These are phyloP conservation scores for Zygoascus flipseniorum DNA, from an alignment of 805 yeast species.

Conservation along the genomic window DNA sequence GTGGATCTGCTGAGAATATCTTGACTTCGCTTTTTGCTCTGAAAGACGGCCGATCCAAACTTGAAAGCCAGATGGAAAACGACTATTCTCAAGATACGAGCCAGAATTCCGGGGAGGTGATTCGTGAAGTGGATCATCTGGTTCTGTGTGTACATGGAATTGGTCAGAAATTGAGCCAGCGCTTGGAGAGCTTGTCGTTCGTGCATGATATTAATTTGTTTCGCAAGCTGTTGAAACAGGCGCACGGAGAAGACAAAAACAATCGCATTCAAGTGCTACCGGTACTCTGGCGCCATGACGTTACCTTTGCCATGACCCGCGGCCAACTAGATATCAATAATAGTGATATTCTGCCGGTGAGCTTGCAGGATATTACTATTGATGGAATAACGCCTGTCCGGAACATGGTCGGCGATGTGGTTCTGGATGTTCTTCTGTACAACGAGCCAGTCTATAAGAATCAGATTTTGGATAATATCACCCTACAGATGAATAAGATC, in stretches of 20 bases:
- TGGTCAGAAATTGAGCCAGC: conserved; percentile 78
- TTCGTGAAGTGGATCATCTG: conserved; percentile 47
- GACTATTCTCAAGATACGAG: conserved; percentile 15
- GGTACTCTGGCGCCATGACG: conserved; percentile 78
- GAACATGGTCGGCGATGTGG: conserved; percentile 75
- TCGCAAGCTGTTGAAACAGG: conserved; percentile 17
- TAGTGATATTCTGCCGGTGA: conserved; percentile 11
- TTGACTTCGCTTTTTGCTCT: not conserved
- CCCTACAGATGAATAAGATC: conserved; percentile 52
- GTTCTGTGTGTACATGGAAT: conserved; percentile 91
- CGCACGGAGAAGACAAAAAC: conserved; percentile 3
- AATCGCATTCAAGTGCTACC: conserved; percentile 71
- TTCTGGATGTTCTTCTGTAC: conserved; percentile 68
- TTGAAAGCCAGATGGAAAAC: conserved; percentile 21
- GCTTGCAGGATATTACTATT: conserved; percentile 60
- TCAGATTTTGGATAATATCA: conserved; percentile 55
- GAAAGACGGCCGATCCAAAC: conserved; percentile 2
- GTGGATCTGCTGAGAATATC: not conserved
- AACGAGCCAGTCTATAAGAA: conserved; percentile 62
- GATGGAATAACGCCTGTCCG: conserved; percentile 66
- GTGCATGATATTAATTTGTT: conserved; percentile 72
- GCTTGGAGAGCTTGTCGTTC: conserved; percentile 75
- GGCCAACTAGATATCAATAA: conserved; percentile 10
- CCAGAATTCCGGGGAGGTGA: not conserved
- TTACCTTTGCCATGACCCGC: conserved; percentile 20